phyloP scores from a whole-genome alignment of 352 stramenopile genomes.

The Globisporangium acanthophoron region DNA sequence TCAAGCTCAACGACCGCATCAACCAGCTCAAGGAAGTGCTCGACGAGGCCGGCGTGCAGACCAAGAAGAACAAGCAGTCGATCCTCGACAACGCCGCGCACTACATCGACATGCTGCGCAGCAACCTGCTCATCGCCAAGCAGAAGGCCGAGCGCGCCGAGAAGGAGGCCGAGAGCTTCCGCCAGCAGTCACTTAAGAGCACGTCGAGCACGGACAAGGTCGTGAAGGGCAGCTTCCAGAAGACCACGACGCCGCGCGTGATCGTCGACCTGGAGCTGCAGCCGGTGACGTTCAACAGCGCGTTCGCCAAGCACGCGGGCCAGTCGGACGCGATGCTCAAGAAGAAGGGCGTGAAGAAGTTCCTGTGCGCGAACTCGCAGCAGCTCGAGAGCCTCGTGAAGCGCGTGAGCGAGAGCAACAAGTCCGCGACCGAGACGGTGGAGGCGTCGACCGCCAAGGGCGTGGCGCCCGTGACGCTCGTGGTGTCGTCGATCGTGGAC shows the following conservation, averaged over 20 bases:
- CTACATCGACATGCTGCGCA: constrained; percentile 69
- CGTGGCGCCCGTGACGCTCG: constrained; percentile 29
- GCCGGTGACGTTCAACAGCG: constrained; percentile 46
- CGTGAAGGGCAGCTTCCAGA: constrained; percentile 62
- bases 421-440: constrained; percentile 36
- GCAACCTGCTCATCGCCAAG: constrained; percentile 49
- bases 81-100: constrained; percentile 62
- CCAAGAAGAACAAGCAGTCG: constrained; percentile 83
- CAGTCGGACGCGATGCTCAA: constrained; percentile 36
- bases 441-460: constrained; percentile 20
- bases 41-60: constrained; percentile 58
- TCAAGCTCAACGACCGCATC: constrained; percentile 86
- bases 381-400: constrained; percentile 43
- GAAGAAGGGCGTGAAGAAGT: constrained; percentile 31
- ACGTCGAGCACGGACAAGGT: constrained; percentile 19
- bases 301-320: constrained; percentile 45
- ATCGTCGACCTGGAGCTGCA: constrained; percentile 48
- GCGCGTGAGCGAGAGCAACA: constrained; percentile 34
- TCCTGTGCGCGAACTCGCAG: constrained; percentile 37
- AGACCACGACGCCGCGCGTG: constrained; percentile 52
- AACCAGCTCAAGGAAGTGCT: constrained; percentile 64
- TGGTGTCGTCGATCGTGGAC: constrained; percentile 45
- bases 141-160: constrained; percentile 54
- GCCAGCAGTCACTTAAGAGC: constrained; percentile 27
- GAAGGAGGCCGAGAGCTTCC: constrained; percentile 45